These are phyloP conservation scores for Intubia oerlemansii DNA, from an alignment of 2,329 filamentous ascomycete species.

Conservation along the genomic window DNA sequence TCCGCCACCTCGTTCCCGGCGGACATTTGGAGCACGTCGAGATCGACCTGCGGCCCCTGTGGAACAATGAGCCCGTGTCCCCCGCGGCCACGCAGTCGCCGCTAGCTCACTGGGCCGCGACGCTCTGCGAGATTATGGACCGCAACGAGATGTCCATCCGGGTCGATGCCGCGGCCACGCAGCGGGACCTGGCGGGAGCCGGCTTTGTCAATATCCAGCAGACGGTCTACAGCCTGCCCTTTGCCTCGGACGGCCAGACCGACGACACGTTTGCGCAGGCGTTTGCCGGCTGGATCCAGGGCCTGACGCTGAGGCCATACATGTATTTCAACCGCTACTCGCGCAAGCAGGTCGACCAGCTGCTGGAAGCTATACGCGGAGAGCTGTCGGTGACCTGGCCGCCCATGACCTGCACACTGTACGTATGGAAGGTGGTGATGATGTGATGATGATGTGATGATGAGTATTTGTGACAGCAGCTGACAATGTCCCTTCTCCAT, in stretches of 20 bases:
- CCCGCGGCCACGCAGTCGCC: neutral
- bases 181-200: slow-evolving; percentile 37
- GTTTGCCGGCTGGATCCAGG: slow-evolving; percentile 50
- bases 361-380: slow-evolving; percentile 39
- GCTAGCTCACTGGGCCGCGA: slow-evolving; percentile 2
- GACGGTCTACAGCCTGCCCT: slow-evolving; percentile 43
- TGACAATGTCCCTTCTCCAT: too few species aligned
- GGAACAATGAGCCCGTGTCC: slow-evolving; percentile 29
- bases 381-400: slow-evolving; percentile 37
- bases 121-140: slow-evolving; percentile 23
- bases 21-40: slow-evolving; percentile 77
- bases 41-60: slow-evolving; percentile 63
- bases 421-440: slow-evolving; percentile 19
- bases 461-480: too few species aligned
- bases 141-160: slow-evolving; percentile 43
- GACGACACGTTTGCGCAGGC: slow-evolving; percentile 61
- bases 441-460: neutral
- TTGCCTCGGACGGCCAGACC: slow-evolving; percentile 45
- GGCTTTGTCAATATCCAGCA: slow-evolving; percentile 70
- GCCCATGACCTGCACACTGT: slow-evolving; percentile 59
- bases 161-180: slow-evolving; percentile 27
- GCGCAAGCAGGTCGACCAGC: slow-evolving; percentile 35
- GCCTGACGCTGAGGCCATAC: slow-evolving; percentile 53
- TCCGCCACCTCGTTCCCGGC: slow-evolving; percentile 55
- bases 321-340: slow-evolving; percentile 36